These are phyloP conservation scores for Penicillium verrucosum DNA, from an alignment of 2,329 filamentous ascomycete genomes.

Conservation along the genomic window DNA sequence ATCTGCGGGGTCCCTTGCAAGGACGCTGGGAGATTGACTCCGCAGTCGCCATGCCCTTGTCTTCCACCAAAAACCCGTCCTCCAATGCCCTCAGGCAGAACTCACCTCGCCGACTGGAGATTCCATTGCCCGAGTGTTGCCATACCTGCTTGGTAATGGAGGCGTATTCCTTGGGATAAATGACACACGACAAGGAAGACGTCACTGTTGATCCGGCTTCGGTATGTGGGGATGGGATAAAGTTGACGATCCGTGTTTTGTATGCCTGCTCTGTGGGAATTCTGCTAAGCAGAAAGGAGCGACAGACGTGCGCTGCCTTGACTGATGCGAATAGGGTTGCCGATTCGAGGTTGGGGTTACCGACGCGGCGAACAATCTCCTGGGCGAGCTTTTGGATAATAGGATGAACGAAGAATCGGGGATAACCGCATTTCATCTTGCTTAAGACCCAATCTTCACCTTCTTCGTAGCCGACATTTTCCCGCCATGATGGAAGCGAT, in stretches of 20 bases:
- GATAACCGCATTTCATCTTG: conserved; percentile 87
- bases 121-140: conserved; percentile 92
- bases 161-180: conserved; percentile 67
- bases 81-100: conserved; percentile 76
- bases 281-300: conserved; percentile 62
- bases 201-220: conserved; percentile 55
- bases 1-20: conserved; percentile 73
- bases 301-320: conserved; percentile 67
- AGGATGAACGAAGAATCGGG: conserved; percentile 89
- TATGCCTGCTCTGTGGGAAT: conserved; percentile 35
- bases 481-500: conserved; percentile 86
- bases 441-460: conserved; percentile 81
- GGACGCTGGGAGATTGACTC: conserved; percentile 33
- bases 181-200: conserved; percentile 64
- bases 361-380: conserved; percentile 62
- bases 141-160: conserved; percentile 86
- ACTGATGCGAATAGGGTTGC: conserved; percentile 81
- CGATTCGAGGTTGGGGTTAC: conserved; percentile 52
- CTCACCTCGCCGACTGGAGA: conserved; percentile 86
- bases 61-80: conserved; percentile 62
- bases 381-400: conserved; percentile 70
- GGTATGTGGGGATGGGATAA: conserved; percentile 61
- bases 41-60: conserved; percentile 31
- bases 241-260: conserved; percentile 54
- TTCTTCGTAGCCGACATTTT: conserved; percentile 92